Conservation (phyloP, 2,329 filamentous ascomycete species). For the Colletotrichum tofieldiae region DNA sequence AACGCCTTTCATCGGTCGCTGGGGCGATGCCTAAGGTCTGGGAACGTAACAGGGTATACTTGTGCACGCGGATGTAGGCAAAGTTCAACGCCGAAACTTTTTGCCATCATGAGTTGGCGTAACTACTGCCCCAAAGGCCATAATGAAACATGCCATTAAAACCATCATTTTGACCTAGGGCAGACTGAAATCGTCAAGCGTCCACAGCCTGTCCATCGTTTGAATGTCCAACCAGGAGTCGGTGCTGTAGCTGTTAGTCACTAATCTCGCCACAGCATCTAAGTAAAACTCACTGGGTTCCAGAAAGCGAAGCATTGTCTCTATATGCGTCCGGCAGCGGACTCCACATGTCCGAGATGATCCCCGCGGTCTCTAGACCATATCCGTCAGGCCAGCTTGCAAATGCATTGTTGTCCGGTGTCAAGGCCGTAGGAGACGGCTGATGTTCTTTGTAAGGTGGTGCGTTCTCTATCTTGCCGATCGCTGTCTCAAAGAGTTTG, state of each 20-base stretch:
- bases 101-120: too few relatives aligned
- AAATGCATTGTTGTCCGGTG: neutral
- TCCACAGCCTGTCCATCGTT: constrained; percentile 24
- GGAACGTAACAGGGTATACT: neutral
- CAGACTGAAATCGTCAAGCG: constrained; percentile 17
- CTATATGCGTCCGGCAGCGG: constrained; percentile 13
- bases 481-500: constrained; percentile 33
- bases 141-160: rapidly evolving
- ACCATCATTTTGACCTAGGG: too few relatives aligned
- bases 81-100: too few relatives aligned
- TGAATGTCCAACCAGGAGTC: constrained; percentile 32
- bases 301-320: constrained; percentile 13
- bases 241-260: constrained; percentile 5
- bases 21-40: neutral
- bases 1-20: neutral
- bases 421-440: constrained; percentile 11
- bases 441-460: constrained; percentile 13
- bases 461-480: constrained; percentile 28
- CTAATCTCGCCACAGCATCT: too few relatives aligned
- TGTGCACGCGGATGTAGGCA: too few relatives aligned
- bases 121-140: neutral
- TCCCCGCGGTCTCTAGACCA: constrained; percentile 11
- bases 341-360: constrained; percentile 34
- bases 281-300: constrained; percentile 23
- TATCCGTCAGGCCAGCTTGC: constrained; percentile 27